Conservation (phyloP, 345 rosid genomes). For the Brassica carinata region DNA sequence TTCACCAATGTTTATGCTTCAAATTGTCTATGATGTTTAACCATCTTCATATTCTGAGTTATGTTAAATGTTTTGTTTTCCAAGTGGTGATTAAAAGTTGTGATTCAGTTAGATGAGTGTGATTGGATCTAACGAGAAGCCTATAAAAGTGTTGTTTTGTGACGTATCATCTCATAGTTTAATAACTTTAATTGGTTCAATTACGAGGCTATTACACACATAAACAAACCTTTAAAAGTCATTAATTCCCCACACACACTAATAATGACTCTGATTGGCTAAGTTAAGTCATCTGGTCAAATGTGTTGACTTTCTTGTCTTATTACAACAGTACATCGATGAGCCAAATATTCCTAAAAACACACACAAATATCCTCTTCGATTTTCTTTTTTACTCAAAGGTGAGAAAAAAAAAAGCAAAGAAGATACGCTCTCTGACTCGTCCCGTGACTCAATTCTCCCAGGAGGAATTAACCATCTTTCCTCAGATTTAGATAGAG, state of each 20-base stretch:
- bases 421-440: constrained; percentile 33
- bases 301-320: constrained; percentile 31
- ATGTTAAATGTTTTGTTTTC: background rate
- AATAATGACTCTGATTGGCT: constrained; percentile 8
- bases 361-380: constrained; percentile 28
- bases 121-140: constrained; percentile 9
- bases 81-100: background rate
- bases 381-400: background rate
- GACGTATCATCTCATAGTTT: background rate
- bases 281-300: constrained; percentile 18
- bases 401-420: constrained; percentile 6
- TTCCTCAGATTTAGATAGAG: constrained; percentile 30
- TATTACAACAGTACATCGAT: background rate
- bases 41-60: background rate
- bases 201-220: background rate
- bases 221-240: background rate
- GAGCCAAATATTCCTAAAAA: constrained; percentile 11
- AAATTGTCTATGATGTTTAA: background rate
- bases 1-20: background rate
- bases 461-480: constrained; percentile 20
- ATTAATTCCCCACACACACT: background rate
- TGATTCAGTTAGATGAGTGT: background rate
- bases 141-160: background rate
- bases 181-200: background rate
- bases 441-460: constrained; percentile 37